phyloP scores from a whole-genome alignment of 768 basidiomycete genomes.

The Pulveroboletus sp. region DNA sequence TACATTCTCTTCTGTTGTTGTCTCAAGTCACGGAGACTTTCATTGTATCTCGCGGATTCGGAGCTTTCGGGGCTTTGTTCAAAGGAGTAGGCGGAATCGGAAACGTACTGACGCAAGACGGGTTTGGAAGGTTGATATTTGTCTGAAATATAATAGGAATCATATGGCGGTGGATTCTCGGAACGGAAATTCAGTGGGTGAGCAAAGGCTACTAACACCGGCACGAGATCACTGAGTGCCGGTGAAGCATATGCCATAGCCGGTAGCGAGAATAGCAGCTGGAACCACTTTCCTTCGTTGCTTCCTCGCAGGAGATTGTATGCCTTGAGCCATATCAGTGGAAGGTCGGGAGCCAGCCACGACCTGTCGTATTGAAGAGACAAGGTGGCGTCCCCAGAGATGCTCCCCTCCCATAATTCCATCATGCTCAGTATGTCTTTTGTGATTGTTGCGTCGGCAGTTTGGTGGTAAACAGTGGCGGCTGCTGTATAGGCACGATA shows the following conservation, averaged over 20 bases:
- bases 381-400: neutral
- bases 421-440: constrained; percentile 5
- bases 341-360: constrained; percentile 24
- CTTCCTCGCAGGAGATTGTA: constrained; percentile 24
- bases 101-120: neutral
- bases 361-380: constrained; percentile 19
- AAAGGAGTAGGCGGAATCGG: neutral
- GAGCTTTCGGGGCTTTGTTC: constrained; percentile 7
- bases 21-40: neutral
- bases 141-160: constrained; percentile 7
- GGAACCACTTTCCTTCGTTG: constrained; percentile 7
- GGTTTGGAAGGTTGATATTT: constrained; percentile 4
- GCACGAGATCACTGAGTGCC: constrained; percentile 11
- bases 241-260: constrained; percentile 28
- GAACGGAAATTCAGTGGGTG: constrained; percentile 6
- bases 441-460: neutral
- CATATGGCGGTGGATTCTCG: constrained; percentile 12
- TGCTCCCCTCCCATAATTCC: constrained; percentile 1
- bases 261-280: constrained; percentile 28
- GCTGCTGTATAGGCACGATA: constrained; percentile 12
- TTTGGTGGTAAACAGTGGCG: neutral
- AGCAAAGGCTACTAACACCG: constrained; percentile 31
- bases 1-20: constrained; percentile 5
- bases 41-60: neutral
- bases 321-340: constrained; percentile 22